Conservation (phyloP, 129 eudicot species). For the Heracleum sosnowskyi region DNA sequence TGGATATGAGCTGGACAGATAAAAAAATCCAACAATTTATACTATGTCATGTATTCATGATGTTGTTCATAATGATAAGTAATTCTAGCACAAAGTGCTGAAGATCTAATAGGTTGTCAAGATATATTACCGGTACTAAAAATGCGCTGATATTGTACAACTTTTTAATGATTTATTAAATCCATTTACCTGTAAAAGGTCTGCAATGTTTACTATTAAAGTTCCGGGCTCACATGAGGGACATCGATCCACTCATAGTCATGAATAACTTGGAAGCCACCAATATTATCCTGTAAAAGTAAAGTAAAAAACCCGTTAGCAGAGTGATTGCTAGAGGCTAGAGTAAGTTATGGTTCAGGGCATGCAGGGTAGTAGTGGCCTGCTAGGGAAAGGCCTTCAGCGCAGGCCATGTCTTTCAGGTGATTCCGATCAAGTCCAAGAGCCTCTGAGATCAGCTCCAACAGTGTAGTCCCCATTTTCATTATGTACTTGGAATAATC, state of each 20-base stretch:
- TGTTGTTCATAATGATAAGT: not conserved
- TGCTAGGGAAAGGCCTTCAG: not conserved
- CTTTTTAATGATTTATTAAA: too few relatives aligned
- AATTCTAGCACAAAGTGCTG: not conserved
- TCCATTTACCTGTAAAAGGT: conserved; percentile 16
- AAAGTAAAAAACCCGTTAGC: conserved; percentile 13
- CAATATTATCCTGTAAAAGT: conserved; percentile 13
- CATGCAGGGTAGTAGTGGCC: conserved; percentile 15
- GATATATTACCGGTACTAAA: not conserved
- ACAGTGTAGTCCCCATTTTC: conserved; percentile 8
- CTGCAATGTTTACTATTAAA: conserved; percentile 10
- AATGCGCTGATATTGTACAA: too few relatives aligned
- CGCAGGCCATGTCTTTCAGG: conserved; percentile 8
- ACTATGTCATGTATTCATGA: not conserved
- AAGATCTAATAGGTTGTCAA: not conserved
- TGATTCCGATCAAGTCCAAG: conserved; percentile 6
- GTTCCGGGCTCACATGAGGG: conserved; percentile 6
- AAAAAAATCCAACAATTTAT: not conserved
- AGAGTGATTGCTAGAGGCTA: conserved; percentile 9
- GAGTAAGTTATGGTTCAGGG: conserved; percentile 17
- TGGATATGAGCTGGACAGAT: conserved; percentile 13
- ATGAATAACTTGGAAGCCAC: conserved; percentile 12
- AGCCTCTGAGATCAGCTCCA: conserved; percentile 15
- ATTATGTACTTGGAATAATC: conserved; percentile 5
- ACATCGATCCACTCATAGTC: conserved; percentile 12